These are phyloP conservation scores for Microcera coccophila DNA, from an alignment of 2,329 filamentous ascomycete genomes.

Conservation along the genomic window DNA sequence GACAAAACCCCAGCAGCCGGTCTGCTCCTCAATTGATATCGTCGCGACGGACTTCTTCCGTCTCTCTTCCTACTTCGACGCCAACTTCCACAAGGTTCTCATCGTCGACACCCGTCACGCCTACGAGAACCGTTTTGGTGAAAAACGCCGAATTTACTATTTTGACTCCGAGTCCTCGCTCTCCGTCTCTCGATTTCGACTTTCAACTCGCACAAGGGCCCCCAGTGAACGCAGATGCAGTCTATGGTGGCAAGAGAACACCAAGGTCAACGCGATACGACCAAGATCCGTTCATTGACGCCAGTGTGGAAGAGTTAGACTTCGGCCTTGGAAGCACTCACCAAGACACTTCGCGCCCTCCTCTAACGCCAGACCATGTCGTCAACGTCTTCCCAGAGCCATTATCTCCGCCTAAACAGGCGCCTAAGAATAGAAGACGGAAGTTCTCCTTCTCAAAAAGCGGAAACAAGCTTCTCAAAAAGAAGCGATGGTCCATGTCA, in stretches of 20 bases:
- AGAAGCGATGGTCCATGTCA: constrained; percentile 21
- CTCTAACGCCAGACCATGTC: constrained; percentile 11
- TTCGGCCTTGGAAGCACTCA: constrained; percentile 12
- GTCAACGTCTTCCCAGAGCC: constrained; percentile 21
- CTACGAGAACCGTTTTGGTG: background rate
- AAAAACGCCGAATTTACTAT: background rate
- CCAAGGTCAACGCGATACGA: constrained; percentile 19
- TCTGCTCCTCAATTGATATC: background rate
- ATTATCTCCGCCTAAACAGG: constrained; percentile 12
- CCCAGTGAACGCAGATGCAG: background rate
- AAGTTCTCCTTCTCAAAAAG: constrained; percentile 33
- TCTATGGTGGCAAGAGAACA: background rate
- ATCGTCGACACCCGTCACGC: background rate
- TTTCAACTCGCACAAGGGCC: constrained; percentile 6
- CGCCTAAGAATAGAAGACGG: constrained; percentile 20
- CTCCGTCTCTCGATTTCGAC: constrained; percentile 7
- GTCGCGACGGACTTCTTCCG: background rate
- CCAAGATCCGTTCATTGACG: constrained; percentile 9
- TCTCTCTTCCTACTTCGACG: background rate
- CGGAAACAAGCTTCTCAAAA: constrained; percentile 21
- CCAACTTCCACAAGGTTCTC: background rate
- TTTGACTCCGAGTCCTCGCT: background rate
- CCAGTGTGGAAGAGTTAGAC: constrained; percentile 7
- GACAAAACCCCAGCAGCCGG: background rate
- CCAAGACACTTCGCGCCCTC: constrained; percentile 10